phyloP scores from a whole-genome alignment of 306 rosid species.

The Luffa acutangula region DNA sequence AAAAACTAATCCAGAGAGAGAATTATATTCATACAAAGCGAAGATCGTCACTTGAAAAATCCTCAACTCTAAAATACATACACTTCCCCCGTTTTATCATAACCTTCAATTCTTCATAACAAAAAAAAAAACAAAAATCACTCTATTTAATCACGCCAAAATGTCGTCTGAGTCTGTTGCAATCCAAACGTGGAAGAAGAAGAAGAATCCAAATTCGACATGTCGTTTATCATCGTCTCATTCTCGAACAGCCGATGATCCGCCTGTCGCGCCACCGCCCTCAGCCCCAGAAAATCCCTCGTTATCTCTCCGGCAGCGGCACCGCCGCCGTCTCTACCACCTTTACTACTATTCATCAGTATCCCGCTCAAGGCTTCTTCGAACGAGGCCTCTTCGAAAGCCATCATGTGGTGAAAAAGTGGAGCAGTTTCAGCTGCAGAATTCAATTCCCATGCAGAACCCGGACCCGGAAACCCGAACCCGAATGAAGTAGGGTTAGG shows the following conservation, averaged over 20 bases:
- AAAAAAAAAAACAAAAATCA: background rate
- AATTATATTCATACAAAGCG: background rate
- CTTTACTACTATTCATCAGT: background rate
- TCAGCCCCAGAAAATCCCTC: constrained; percentile 60
- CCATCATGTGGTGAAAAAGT: constrained; percentile 41
- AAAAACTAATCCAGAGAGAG: background rate
- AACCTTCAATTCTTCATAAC: background rate
- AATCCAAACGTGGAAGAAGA: constrained; percentile 17
- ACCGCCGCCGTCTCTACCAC: background rate
- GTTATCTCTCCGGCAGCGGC: constrained; percentile 31
- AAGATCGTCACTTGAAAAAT: background rate
- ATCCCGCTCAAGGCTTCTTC: constrained; percentile 28
- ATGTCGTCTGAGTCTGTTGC: constrained; percentile 12
- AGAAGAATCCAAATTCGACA: constrained; percentile 13
- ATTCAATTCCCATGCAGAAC: background rate
- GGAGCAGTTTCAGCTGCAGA: constrained; percentile 3
- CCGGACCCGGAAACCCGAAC: constrained; percentile 5
- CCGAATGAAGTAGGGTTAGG: constrained; percentile 26
- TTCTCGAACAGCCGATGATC: constrained; percentile 32
- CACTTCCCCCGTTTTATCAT: background rate
- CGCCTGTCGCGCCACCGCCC: constrained; percentile 25
- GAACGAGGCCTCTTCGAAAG: constrained; percentile 16
- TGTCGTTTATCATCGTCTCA: constrained; percentile 22
- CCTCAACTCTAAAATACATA: background rate
- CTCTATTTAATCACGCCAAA: background rate